Percentiles rank a stretch among this genome's conserved stretches.
phyloP scores from a whole-genome alignment of 2,329 filamentous ascomycete species.

The Phymatotrichopsis omnivora region DNA sequence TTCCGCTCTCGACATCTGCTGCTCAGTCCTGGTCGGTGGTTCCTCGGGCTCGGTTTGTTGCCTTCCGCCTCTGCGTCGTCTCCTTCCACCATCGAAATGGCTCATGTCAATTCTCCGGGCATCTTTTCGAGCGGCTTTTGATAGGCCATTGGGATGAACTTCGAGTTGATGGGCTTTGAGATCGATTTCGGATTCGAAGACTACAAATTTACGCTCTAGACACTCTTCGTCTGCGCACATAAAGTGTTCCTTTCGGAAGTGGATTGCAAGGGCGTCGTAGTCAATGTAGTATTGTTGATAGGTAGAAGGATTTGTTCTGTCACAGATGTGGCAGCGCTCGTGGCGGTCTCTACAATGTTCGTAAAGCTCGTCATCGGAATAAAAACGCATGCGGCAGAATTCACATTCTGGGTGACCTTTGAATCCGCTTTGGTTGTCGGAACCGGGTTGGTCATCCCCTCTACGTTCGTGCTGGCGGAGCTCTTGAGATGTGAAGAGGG shows the following conservation, averaged over 20 bases:
- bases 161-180: conserved; percentile 86
- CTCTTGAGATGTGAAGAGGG: conserved; percentile 72
- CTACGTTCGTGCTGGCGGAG: conserved; percentile 78
- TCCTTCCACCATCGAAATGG: conserved; percentile 50
- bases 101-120: conserved; percentile 79
- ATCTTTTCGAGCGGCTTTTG: conserved; percentile 75
- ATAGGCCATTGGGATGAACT: conserved; percentile 65
- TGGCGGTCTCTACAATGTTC: conserved; percentile 88
- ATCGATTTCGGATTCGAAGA: conserved; percentile 91
- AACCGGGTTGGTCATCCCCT: conserved; percentile 83
- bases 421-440: conserved; percentile 87
- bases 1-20: conserved; percentile 71
- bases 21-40: conserved; percentile 35
- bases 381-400: conserved; percentile 87
- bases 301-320: conserved; percentile 50
- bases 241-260: conserved; percentile 82
- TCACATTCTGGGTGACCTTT: conserved; percentile 89
- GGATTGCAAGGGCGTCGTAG: conserved; percentile 73
- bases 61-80: conserved; percentile 34
- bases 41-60: conserved; percentile 39
- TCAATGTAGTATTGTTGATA: conserved; percentile 85
- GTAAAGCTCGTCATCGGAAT: conserved; percentile 91
- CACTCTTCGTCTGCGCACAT: conserved; percentile 78
- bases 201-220: conserved; percentile 92
- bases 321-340: conserved; percentile 90